Base-by-base conservation (phyloP, 345 rosid genomes). In the Rubroshorea leprosula region DNA sequence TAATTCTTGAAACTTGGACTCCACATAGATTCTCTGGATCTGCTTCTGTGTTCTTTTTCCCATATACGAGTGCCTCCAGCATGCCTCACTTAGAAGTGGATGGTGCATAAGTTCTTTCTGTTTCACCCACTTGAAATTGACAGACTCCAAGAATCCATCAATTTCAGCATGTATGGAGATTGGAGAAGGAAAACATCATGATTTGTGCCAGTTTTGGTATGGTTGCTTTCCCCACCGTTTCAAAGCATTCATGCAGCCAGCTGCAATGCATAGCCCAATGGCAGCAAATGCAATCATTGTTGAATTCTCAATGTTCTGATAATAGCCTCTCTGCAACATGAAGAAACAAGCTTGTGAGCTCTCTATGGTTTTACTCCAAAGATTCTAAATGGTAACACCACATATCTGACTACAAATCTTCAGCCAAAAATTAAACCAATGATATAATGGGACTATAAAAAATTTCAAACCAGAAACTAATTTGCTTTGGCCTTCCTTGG, bases 161-260 rank as follows among this genome's bases (percentile, higher is more conserved):
- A 51, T 20, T 35, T 19, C 10, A 38, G 54, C 54, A 48, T 25
- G n/a, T n/a, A 27, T 27, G 41, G 41, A 35, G 41, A 58, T 11
- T 13, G 43, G 49, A 10, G 17, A 12, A 49, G 6, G 9, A 50
- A 61, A 54, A 31, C 10, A 51, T 87, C 80, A 93, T 57, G 73
- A 65, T 56, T 87, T 87, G 65, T 80, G 96, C 85, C 87, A 80
- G 74, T 83, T 82, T 60, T 80, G 89, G 67, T 83, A 84, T 5
- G 88, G 99, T 69, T 87, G 95, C 81, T 93, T 93, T 54, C 99
- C 99, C 76, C 82, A 78, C 49, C 72, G 79, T 81, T 92, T 87
- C 75, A 93, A 59, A 26, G 80, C 58, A 77, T 83, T 76, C 86
- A 93, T 80, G 71, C 92, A 89, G 49, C 83, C 88, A 59, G 92